These are phyloP conservation scores for Daldinia bambusicola DNA, from an alignment of 495 filamentous ascomycete genomes.

Conservation along the genomic window DNA sequence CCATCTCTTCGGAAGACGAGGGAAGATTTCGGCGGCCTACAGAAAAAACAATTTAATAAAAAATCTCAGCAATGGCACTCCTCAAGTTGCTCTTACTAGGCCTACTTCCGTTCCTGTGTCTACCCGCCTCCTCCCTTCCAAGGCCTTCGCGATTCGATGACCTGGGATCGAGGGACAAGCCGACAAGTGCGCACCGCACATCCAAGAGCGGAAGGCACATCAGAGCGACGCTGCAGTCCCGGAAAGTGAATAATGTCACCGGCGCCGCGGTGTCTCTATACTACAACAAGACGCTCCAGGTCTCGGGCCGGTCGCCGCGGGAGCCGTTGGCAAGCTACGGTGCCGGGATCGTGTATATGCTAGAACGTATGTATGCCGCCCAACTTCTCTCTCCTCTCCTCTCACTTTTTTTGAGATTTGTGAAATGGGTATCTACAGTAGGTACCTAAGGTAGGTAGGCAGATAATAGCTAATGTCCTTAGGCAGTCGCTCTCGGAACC, in stretches of 20 bases:
- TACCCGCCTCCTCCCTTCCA: constrained; percentile 16
- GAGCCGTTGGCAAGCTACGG: constrained; percentile 43
- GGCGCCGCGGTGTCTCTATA: constrained; percentile 14
- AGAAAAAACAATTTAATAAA: no score
- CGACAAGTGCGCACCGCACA: constrained; percentile 8
- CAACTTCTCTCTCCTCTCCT: no score
- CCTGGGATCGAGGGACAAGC: constrained; percentile 5
- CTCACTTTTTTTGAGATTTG: no score
- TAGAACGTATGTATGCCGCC: constrained; percentile 46
- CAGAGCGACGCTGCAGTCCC: constrained; percentile 39
- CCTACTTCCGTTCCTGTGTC: constrained; percentile 28
- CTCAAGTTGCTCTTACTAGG: constrained; percentile 29
- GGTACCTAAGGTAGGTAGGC: no score
- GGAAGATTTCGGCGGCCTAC: constrained; percentile 9
- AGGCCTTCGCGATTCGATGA: constrained; percentile 3
- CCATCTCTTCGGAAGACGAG: constrained; percentile 35
- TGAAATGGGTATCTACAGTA: no score
- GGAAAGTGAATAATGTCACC: constrained; percentile 38
- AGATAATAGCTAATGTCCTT: constrained; percentile 16
- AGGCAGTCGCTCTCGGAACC: constrained; percentile 56
- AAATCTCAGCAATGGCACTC: constrained; percentile 33
- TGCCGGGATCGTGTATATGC: constrained; percentile 54
- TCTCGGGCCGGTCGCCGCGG: constrained; percentile 26
- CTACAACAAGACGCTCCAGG: background rate
- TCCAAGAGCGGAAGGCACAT: constrained; percentile 33